Base-by-base conservation (phyloP, 2,329 filamentous ascomycete species). In the Zelopaecilomyces penicillatus region DNA sequence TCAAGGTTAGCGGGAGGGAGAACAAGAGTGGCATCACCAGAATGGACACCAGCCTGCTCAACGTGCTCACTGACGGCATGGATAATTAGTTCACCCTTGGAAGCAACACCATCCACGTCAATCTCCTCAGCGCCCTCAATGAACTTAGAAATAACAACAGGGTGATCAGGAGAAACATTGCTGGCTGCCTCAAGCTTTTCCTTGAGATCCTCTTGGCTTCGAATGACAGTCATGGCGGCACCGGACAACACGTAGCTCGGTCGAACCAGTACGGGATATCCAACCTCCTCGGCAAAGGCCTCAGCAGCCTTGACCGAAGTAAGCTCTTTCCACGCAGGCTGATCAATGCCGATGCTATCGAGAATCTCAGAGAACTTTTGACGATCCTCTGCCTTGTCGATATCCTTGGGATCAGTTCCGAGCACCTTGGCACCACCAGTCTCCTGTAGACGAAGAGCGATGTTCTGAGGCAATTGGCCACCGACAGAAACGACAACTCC, bases 351-450 rank as follows among this genome's bases (percentile, higher is more conserved):
- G 57, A 97, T 96, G 65, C 87, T 94, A 66, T 98, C 93, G 38
- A 98, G 77, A 52, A 97, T 97, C 59, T 90, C 85, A 26, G 91
- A 96, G 74, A 98, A 98, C 68, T 98, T 97, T 67, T 97, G 90
- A 62, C 93, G 82, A 65, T 98, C 90, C 69, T 98, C 93, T 39
- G 93, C 93, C 73, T 90, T 94, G 76, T 98, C 93, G 54, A 98
- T 98, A 60, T 97, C 88, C 59, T 82, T 76, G 33, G 93, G 93
- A 58, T 97, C 80, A 1, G 93, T 98, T 56, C 93, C 93, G 6
- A 98, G 81, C 44, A 98, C 81, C 50, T 89, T 90, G 46, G 91
- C 91, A 47, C 86, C 84, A 43, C 93, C 93, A 42, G 81, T 83
- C 63, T 97, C 88, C 69, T 97, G 91, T 4, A 98, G 80, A 54